A percentile compares a stretch with the other conserved stretches of the same genome.
phyloP scores from a whole-genome alignment of 1,139 yeast genomes.

The Geotrichum armillariae region DNA sequence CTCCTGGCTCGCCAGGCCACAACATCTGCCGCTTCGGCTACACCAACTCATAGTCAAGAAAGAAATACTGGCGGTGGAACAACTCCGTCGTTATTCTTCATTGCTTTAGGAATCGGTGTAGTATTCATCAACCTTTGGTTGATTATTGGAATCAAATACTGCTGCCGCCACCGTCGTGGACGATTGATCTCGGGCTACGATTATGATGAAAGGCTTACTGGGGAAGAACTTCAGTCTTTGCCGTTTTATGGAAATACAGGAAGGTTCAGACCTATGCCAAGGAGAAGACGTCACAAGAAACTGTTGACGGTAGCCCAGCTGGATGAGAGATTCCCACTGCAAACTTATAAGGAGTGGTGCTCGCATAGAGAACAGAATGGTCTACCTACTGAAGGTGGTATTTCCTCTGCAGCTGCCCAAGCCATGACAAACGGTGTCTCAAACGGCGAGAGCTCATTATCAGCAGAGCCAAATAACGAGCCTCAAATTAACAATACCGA shows the following conservation, averaged over 20 bases:
- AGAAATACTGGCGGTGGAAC: conserved; percentile 3
- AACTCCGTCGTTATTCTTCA: conserved; percentile 39
- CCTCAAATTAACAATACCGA: background rate
- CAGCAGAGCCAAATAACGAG: background rate
- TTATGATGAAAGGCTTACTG: background rate
- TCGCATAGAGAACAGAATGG: conserved; percentile 29
- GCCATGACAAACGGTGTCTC: conserved; percentile 7
- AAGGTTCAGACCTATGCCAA: conserved; percentile 3
- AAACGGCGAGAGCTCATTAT: too few relatives aligned
- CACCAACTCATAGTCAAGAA: background rate
- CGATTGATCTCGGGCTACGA: background rate
- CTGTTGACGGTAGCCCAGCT: conserved; percentile 58
- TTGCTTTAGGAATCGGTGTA: conserved; percentile 43
- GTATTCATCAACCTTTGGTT: conserved; percentile 42
- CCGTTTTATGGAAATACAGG: background rate
- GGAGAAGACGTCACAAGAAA: conserved; percentile 27
- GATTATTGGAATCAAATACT: conserved; percentile 40
- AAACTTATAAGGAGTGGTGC: conserved; percentile 49
- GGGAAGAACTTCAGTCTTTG: conserved; percentile 8
- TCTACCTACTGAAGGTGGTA: conserved; percentile 30
- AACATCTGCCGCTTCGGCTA: conserved; percentile 1
- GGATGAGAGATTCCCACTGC: conserved; percentile 63
- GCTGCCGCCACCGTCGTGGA: conserved; percentile 32
- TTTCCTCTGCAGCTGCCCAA: conserved; percentile 23
- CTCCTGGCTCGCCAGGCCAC: too few relatives aligned